Evolutionary conservation across 2,329 filamentous ascomycete genomes (phyloP), one percentile per base, ranked within the genome.

Genomic region (Purpureocillium lavendulum): DNA sequence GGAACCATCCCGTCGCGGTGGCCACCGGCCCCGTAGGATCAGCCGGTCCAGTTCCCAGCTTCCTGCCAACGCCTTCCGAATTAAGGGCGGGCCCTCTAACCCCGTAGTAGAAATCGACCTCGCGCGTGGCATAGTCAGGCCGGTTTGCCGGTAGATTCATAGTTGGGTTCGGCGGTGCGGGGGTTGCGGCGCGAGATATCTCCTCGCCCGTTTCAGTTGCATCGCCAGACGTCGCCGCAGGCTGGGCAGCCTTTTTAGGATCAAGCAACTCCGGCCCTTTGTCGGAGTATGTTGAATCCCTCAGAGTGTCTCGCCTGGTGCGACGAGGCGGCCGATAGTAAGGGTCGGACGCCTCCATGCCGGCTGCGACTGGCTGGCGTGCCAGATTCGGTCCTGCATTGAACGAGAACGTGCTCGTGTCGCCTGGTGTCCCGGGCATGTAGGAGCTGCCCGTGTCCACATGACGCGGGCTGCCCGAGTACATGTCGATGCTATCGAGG

Each of bases 101-200:
- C 9, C 88, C 85, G 53, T 98, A 97, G 62, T 97, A 97, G 53
- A 95, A 95, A 59, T 98, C 92, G 1, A 94, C 87, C 60, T 98
- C 92, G 40, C 92, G 82, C 1, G 90, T 92, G 2, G 89, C 83
- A 56, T 97, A 97, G 55, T 98, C 90, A 2, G 84, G 82, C 35
- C 79, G 73, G 16, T 77, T 80, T 2, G 70, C 65, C 29, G 75
- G 68, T 28, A 72, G 59, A 41, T 39, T 45, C 41, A 46, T 41
- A 17, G 32, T 18, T 9, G 64, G 58, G 24, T 60, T 44, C 15
- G 53, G 49, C n/a, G 66, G 66, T 1, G 66, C 65, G 3, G 70
- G 67, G 3, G 71, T 71, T 11, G 59, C 59, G 14, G 64, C 66
- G 15, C 64, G 60, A 3, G 64, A 61, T 15, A 64, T 60, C 38